Base-by-base conservation (phyloP, 495 filamentous ascomycete species). In the Achaetomiella virescens region DNA sequence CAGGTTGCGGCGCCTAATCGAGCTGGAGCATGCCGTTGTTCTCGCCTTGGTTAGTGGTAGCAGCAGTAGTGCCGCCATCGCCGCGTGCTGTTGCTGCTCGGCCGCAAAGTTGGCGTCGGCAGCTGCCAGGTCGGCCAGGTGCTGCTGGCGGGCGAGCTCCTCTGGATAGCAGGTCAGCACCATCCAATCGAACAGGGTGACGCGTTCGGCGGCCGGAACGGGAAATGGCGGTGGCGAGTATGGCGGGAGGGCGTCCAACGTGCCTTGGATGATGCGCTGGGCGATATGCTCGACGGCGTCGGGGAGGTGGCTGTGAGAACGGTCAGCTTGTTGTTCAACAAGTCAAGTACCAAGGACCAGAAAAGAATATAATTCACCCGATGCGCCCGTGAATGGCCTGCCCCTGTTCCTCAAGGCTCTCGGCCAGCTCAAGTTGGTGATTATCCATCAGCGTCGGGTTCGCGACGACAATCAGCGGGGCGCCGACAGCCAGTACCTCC, bases 371-470 rank as follows among this genome's bases (percentile, higher is more conserved):
- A 15, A 62, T 76, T 62, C 77, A 90, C 87, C 81, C 75, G 25
- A 89, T 69, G 45, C 73, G 69, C 14, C 87, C 86, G 55, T 84
- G 77, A 40, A 91, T 66, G 2, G 86, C 81, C 68, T 88, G 90
- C 22, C 84, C 84, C 56, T 87, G 79, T 6, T 70, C 64, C 41
- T 84, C 81, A 48, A 96, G 72, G 62, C 85, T 84, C 43, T 81
- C 74, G 1, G 91, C 91, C 10, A 97, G 77, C 66, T 98, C 91
- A 35, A 81, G 79, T 69, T 98, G 93, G 64, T 98, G 93, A 61
- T 97, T 95, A 61, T 90, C 89, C 63, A 96, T 83, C 5, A 98
- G 79, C 2, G 75, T 72, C 8, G 81, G 72, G 68, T 98, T 98
- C 8, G 91, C 89, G 21, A 98, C 91, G 3, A 95, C 89, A 43